phyloP scores from a whole-genome alignment of 306 rosid genomes.

The Ormosia semicastrata region DNA sequence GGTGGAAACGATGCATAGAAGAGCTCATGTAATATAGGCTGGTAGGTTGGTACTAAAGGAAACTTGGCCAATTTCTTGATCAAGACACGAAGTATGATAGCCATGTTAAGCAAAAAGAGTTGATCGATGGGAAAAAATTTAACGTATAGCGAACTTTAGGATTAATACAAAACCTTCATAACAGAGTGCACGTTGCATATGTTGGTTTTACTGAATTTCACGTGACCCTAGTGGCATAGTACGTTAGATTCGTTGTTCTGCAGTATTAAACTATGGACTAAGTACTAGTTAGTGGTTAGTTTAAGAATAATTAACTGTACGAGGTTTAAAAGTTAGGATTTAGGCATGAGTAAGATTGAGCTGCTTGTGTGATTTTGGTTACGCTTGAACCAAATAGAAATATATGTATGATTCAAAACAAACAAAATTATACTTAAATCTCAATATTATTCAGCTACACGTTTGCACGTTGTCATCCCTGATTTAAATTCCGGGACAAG shows the following conservation, averaged over 20 bases:
- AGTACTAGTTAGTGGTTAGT: slow-evolving; percentile 32
- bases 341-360: neutral
- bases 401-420: slow-evolving; percentile 2
- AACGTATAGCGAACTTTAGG: slow-evolving; percentile 32
- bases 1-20: neutral
- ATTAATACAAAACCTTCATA: slow-evolving; percentile 5
- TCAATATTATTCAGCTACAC: slow-evolving; percentile 16
- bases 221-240: slow-evolving; percentile 36
- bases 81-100: neutral
- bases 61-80: neutral
- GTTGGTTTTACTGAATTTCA: slow-evolving; percentile 37
- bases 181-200: slow-evolving; percentile 36
- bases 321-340: slow-evolving; percentile 39
- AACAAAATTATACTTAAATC: slow-evolving; percentile 20
- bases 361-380: slow-evolving; percentile 4
- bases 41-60: neutral
- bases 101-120: slow-evolving; percentile 1
- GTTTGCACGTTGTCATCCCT: slow-evolving; percentile 23
- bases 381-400: slow-evolving; percentile 2
- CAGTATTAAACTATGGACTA: neutral
- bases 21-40: slow-evolving; percentile 5
- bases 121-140: slow-evolving; percentile 7
- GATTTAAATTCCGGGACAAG: slow-evolving; percentile 1
- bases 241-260: slow-evolving; percentile 32
- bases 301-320: slow-evolving; percentile 26